Conservation (phyloP, 2,329 filamentous ascomycete genomes). For the Huntiella bhutanensis region DNA sequence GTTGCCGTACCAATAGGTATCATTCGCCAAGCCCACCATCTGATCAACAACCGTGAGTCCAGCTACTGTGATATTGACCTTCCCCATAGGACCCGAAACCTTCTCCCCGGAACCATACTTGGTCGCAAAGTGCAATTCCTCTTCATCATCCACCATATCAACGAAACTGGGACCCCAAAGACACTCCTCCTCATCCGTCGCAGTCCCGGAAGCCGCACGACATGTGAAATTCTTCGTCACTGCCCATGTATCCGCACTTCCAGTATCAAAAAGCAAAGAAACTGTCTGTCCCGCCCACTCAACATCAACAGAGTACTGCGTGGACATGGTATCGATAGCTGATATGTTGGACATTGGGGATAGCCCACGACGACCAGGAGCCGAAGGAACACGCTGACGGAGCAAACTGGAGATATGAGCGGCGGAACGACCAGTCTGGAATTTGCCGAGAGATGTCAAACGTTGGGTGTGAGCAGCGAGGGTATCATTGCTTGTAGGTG, state of each 20-base stretch:
- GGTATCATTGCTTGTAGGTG: constrained; percentile 16
- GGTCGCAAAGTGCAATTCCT: constrained; percentile 27
- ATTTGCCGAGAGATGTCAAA: constrained; percentile 18
- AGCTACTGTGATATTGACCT: constrained; percentile 26
- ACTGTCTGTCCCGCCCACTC: constrained; percentile 21
- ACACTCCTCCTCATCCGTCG: constrained; percentile 19
- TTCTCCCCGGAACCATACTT: constrained; percentile 30
- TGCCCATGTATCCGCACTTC: constrained; percentile 33
- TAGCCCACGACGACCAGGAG: neutral
- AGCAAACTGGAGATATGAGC: constrained; percentile 17
- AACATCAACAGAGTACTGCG: constrained; percentile 25
- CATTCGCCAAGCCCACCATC: constrained; percentile 29
- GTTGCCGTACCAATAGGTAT: constrained; percentile 31
- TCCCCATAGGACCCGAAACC: constrained; percentile 28
- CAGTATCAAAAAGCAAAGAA: constrained; percentile 30
- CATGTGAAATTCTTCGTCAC: constrained; percentile 24
- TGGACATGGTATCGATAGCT: constrained; percentile 21
- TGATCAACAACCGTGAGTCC: constrained; percentile 26
- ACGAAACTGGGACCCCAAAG: constrained; percentile 23
- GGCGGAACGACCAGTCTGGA: constrained; percentile 15
- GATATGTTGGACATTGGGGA: constrained; percentile 21
- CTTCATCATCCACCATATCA: constrained; percentile 18
- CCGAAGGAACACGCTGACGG: neutral
- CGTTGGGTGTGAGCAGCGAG: constrained; percentile 18
- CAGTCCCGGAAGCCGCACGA: constrained; percentile 19